These are phyloP conservation scores for Cladophialophora immunda DNA, from an alignment of 2,329 filamentous ascomycete species.

Conservation along the genomic window DNA sequence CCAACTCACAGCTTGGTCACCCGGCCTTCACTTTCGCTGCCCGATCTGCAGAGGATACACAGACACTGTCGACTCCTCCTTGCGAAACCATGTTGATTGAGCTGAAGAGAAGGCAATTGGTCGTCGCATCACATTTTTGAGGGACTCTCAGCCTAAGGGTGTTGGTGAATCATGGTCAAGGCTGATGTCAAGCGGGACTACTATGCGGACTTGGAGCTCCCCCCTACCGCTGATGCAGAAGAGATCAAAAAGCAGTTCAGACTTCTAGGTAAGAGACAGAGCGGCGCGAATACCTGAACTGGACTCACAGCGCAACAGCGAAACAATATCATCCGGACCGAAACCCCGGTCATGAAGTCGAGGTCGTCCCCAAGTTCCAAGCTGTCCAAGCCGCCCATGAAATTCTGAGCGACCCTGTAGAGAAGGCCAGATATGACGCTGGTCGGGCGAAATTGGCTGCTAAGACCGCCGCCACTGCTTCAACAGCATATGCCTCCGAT, in stretches of 20 bases:
- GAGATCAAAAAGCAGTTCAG: constrained; percentile 89
- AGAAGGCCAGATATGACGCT: constrained; percentile 69
- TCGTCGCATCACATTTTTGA: constrained; percentile 28
- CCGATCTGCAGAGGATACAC: background rate
- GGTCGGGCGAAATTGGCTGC: constrained; percentile 54
- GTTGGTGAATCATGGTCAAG: constrained; percentile 66
- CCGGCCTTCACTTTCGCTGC: constrained; percentile 7
- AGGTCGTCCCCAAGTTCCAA: constrained; percentile 84
- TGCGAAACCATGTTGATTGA: constrained; percentile 35
- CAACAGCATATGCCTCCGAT: constrained; percentile 26
- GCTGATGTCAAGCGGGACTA: constrained; percentile 76
- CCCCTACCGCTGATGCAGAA: constrained; percentile 70
- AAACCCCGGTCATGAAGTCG: constrained; percentile 81
- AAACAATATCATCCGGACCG: constrained; percentile 89
- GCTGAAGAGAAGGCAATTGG: constrained; percentile 33
- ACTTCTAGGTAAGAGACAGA: constrained; percentile 71
- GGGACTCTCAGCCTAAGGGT: constrained; percentile 3
- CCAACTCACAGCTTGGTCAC: background rate
- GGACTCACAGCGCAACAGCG: constrained; percentile 58
- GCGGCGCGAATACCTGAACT: constrained; percentile 21
- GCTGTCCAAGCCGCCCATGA: constrained; percentile 87
- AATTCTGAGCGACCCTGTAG: constrained; percentile 69
- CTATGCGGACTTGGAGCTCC: constrained; percentile 82
- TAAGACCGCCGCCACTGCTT: constrained; percentile 29
- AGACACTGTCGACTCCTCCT: background rate